Conservation (phyloP, 2,329 filamentous ascomycete genomes). For the Sarocladiaceae sp. region DNA sequence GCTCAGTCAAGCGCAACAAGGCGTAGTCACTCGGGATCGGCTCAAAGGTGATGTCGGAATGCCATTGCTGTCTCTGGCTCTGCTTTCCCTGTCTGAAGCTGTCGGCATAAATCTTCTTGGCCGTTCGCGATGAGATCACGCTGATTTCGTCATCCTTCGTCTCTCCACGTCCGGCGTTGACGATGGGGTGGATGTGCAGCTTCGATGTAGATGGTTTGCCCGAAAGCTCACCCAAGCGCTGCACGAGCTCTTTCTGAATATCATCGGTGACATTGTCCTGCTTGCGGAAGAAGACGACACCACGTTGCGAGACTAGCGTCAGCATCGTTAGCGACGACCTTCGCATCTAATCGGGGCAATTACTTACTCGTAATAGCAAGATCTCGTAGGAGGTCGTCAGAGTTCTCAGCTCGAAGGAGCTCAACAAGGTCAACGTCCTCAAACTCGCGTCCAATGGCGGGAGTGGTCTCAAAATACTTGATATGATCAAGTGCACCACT, state of each 20-base stretch:
- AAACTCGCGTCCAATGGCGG: slow-evolving; percentile 55
- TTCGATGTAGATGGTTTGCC: slow-evolving; percentile 52
- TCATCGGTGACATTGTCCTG: slow-evolving; percentile 59
- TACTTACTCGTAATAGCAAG: slow-evolving; percentile 60
- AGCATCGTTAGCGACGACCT: neutral
- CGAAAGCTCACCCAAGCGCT: slow-evolving; percentile 53
- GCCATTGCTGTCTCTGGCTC: slow-evolving; percentile 44
- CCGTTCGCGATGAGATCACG: slow-evolving; percentile 55
- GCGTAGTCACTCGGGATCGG: slow-evolving; percentile 60
- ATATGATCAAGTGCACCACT: slow-evolving; percentile 47
- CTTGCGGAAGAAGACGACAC: slow-evolving; percentile 66
- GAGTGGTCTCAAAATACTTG: slow-evolving; percentile 44
- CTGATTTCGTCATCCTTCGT: slow-evolving; percentile 57
- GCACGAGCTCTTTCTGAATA: slow-evolving; percentile 61
- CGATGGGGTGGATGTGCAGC: slow-evolving; percentile 58
- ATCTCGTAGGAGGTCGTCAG: slow-evolving; percentile 60
- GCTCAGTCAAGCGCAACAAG: slow-evolving; percentile 46
- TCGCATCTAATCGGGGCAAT: no score
- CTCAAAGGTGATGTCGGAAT: slow-evolving; percentile 64
- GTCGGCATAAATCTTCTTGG: slow-evolving; percentile 43
- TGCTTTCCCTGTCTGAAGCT: slow-evolving; percentile 17
- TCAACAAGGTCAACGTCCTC: slow-evolving; percentile 56
- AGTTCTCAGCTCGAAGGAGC: slow-evolving; percentile 55
- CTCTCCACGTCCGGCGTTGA: slow-evolving; percentile 47
- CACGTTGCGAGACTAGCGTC: slow-evolving; percentile 54